Evolutionary conservation across 495 filamentous ascomycete genomes (phyloP), one percentile per base, ranked within the genome.

Genomic region (Podospora fimiseda): DNA sequence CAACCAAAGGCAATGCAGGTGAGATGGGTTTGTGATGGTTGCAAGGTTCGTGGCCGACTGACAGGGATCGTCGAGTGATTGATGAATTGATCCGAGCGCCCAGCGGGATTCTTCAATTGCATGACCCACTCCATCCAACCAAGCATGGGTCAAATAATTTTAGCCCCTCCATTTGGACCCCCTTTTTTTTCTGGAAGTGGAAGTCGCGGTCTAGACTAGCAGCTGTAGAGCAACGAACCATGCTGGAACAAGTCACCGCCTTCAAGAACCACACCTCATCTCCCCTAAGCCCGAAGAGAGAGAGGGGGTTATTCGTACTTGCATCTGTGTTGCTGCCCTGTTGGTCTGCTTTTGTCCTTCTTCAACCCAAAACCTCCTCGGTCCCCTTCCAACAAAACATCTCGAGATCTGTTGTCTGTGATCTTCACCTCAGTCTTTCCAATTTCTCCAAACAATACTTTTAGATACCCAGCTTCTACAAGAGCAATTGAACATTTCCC

Each of bases 171-270:
- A 55, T 55, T 39, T 20, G 19, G 22, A 43, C 20, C 46, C 52
- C 51, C 47, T 51, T 54, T 57, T 53, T 58, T 53, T 53, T n/a
- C 20, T 57, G 55, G 55, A 41, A 45, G 50, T 48, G 39, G 55
- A 47, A 20, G 43, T 47, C 44, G 50, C 50, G 45, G 50, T 46
- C 55, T 47, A 46, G 50, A 45, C 50, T 44, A 14, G 55, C 55
- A 58, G 46, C 55, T 23, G 33, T 48, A 50, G 38, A 43, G 39
- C 48, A 41, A 14, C 39, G 8, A 41, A n/a, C 43, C 21, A 14
- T 23, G 19, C 44, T 30, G 22, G 14, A 33, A 24, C 44, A 47
- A 16, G 43, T 30, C 45, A 44, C 43, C 43, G 53, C 43, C 48
- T 51, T 47, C 41, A 39, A 46, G 21, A 33, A 48, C 41, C 48